These are phyloP conservation scores for Paramecium caudatum DNA, from an alignment of 73 alveolate species.

Conservation along the genomic window DNA sequence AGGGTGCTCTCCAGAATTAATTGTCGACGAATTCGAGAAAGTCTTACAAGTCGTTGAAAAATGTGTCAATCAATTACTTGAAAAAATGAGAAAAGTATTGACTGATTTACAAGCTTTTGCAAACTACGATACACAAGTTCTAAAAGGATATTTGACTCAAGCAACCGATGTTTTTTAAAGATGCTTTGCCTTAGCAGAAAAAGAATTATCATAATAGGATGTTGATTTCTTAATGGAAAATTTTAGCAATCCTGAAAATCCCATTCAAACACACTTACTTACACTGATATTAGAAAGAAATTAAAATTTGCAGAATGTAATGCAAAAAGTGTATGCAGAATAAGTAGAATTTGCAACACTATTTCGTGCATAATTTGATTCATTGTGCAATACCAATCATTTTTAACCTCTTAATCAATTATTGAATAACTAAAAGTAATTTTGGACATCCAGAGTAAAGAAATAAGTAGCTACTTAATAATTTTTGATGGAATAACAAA, in stretches of 20 bases:
- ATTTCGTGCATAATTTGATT: constrained; percentile 17
- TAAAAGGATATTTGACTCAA: constrained; percentile 9
- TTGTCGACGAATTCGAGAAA: constrained; percentile 48
- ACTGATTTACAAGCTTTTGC: constrained; percentile 40
- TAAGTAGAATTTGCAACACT: constrained; percentile 37
- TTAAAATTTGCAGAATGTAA: constrained; percentile 51
- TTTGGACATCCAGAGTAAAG: constrained; percentile 28
- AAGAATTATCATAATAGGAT: neutral
- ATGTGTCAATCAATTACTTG: neutral
- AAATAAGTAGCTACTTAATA: neutral
- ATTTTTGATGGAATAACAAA: neutral
- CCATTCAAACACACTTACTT: constrained; percentile 16
- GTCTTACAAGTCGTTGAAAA: neutral
- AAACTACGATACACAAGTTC: constrained; percentile 33
- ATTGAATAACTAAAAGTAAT: constrained; percentile 27
- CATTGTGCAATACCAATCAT: constrained; percentile 1
- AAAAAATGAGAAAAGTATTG: constrained; percentile 2
- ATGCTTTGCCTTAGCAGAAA: constrained; percentile 14
- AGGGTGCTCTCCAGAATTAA: constrained; percentile 68
- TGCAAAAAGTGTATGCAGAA: constrained; percentile 46
- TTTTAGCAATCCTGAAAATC: constrained; percentile 28
- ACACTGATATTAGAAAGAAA: constrained; percentile 52
- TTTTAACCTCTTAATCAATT: constrained; percentile 53
- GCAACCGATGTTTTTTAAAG: constrained; percentile 22
- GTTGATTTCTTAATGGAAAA: constrained; percentile 17